Evolutionary conservation across 768 basidiomycete species (phyloP).

Genomic region (Amanita pseudoporphyria): DNA sequence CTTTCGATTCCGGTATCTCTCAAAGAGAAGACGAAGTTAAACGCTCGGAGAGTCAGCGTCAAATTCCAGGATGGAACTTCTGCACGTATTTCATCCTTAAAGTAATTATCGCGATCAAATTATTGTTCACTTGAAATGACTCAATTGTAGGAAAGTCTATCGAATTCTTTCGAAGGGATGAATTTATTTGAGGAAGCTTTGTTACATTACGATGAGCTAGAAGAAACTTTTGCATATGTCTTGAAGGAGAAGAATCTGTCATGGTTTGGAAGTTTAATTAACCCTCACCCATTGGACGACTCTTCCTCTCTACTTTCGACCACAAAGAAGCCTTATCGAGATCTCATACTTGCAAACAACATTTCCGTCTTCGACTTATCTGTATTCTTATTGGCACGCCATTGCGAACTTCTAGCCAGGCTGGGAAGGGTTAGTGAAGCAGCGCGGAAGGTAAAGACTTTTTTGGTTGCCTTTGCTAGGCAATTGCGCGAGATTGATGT

Average conservation of each 20-base stretch:
- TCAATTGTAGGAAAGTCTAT: conserved; percentile 75
- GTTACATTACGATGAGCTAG: conserved; percentile 85
- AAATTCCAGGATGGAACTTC: conserved; percentile 98
- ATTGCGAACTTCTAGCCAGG: conserved; percentile 67
- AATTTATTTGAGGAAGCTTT: conserved; percentile 85
- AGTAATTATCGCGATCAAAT: conserved; percentile 30
- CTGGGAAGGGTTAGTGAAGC: conserved; percentile 63
- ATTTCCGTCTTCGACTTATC: conserved; percentile 94
- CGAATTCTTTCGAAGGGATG: conserved; percentile 86
- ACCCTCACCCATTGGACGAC: conserved; percentile 62
- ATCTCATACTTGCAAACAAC: conserved; percentile 80
- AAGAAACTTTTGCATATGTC: conserved; percentile 68
- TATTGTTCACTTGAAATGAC: conserved; percentile 10
- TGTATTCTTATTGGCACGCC: conserved; percentile 80
- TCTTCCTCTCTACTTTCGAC: conserved; percentile 71
- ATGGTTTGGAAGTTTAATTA: conserved; percentile 87
- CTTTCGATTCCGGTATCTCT: conserved; percentile 72
- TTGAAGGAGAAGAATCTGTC: conserved; percentile 75
- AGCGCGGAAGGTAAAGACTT: conserved; percentile 58
- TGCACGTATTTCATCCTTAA: conserved; percentile 95
- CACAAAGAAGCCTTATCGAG: conserved; percentile 76
- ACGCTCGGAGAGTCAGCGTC: conserved; percentile 79
- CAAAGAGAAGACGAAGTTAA: conserved; percentile 86
- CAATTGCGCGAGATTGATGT: conserved; percentile 74
- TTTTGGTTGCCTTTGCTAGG: conserved; percentile 69